Base-by-base conservation (phyloP, 1,284 basidiomycete species). In the Xerocomus minutiporus region DNA sequence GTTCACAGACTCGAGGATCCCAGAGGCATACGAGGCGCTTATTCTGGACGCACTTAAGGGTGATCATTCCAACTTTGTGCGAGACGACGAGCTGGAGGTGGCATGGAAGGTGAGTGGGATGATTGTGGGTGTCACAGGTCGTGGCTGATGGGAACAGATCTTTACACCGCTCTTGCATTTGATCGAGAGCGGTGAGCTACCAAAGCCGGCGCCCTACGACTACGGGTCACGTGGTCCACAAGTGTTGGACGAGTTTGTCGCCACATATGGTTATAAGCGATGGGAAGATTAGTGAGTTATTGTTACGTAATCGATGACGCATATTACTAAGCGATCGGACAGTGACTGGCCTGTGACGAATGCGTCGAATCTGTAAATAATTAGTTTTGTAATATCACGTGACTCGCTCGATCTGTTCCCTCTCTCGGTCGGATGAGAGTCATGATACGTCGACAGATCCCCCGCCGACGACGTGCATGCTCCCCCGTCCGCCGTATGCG, bases 141-240 rank as follows among this genome's bases (percentile, higher is more conserved):
- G 38, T 35, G 29, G 15, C 52, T 61, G 53, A 59, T 48, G 36
- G 51, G 9, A 41, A 5, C 59, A 92, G 90, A 95, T 96, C 71
- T 96, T 95, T 76, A 96, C 93, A 17, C 93, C 93, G 15, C 90
- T 95, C 67, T 73, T 96, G 57, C 93, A 95, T 75, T 94, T 91
- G 91, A 95, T 95, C 70, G 92, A 95, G 67, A 70, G 72, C 51
- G 71, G 72, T 51, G 71, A 75, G 46, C 69, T 71, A 20, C 91
- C 92, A 53, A 84, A 74, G 65, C 93, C 91, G 12, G 76, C 84
- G 51, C 71, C 78, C 11, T 97, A 97, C 75, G 82, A 86, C 9
- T 97, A 97, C 69, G 95, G 95, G 52, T 92, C 92, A 53, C 85
- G 95, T 57, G 95, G 93, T n/a, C 95, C 95, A 4, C 83, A 84